Evolutionary conservation across 345 rosid genomes (phyloP).

Genomic region (Excoecaria agallocha): DNA sequence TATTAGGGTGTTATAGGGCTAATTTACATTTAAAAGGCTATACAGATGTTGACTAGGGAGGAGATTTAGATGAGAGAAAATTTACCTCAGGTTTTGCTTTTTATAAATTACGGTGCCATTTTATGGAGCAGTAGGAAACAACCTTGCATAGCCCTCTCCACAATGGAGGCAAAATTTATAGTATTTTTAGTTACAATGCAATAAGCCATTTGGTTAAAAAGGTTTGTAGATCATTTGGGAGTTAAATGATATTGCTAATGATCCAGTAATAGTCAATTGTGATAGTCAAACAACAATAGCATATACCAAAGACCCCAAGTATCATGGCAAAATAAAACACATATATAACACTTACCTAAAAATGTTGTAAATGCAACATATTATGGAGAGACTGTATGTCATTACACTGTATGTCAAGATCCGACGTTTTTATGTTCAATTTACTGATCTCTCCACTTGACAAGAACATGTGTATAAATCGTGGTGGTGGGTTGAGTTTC

Average conservation of each 20-base stretch:
- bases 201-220: background rate
- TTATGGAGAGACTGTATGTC: too few relatives aligned
- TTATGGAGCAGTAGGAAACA: background rate
- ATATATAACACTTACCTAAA: too few relatives aligned
- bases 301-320: background rate
- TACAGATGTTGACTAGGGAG: background rate
- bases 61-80: background rate
- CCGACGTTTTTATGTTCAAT: too few relatives aligned
- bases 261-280: background rate
- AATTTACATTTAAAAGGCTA: background rate
- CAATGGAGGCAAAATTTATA: background rate
- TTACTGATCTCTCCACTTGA: too few relatives aligned
- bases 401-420: too few relatives aligned
- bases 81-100: background rate
- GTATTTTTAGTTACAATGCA: background rate
- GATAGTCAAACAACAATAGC: background rate
- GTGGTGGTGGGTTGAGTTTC: too few relatives aligned
- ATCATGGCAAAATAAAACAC: background rate
- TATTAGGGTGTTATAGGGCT: too few relatives aligned
- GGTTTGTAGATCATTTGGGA: too few relatives aligned
- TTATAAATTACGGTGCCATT: background rate
- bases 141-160: background rate
- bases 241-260: too few relatives aligned
- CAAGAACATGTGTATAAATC: too few relatives aligned
- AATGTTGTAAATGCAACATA: too few relatives aligned